Evolutionary conservation across 1,284 basidiomycete genomes (phyloP).

Genomic region (Heterobasidion irregulare): DNA sequence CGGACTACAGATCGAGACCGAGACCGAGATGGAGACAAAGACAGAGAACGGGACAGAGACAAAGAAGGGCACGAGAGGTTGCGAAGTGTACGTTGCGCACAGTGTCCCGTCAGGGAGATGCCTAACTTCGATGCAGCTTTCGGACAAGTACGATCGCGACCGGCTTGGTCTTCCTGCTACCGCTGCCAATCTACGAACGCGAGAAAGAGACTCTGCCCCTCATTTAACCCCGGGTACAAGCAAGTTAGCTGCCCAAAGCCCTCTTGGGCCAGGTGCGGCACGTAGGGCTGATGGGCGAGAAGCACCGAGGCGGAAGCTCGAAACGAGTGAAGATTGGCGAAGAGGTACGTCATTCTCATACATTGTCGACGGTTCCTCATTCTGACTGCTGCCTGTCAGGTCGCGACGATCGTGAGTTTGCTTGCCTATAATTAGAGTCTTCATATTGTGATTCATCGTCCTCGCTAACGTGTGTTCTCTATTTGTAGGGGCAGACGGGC

Average conservation of each 20-base stretch:
- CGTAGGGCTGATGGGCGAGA: constrained; percentile 53
- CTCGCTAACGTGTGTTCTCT: constrained; percentile 6
- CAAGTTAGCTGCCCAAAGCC: constrained; percentile 29
- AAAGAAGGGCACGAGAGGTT: constrained; percentile 72
- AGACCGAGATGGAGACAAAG: constrained; percentile 51
- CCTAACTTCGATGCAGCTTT: constrained; percentile 41
- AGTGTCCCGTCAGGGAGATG: constrained; percentile 3
- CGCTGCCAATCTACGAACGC: constrained; percentile 38
- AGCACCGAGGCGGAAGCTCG: constrained; percentile 55
- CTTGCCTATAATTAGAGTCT: background rate
- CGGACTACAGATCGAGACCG: constrained; percentile 60
- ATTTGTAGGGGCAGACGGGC: constrained; percentile 35
- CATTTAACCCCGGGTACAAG: constrained; percentile 41
- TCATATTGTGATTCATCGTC: background rate
- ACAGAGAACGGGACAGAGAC: constrained; percentile 59
- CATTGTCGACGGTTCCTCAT: constrained; percentile 2
- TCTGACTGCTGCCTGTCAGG: constrained; percentile 14
- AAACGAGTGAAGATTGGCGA: constrained; percentile 73
- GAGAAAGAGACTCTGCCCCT: constrained; percentile 62
- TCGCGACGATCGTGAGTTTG: constrained; percentile 52
- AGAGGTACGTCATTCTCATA: constrained; percentile 41
- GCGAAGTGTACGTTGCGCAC: constrained; percentile 47
- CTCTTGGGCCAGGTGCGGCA: constrained; percentile 28
- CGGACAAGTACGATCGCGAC: constrained; percentile 81
- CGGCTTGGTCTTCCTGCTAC: constrained; percentile 47